Conservation (phyloP, 345 rosid genomes). For the Eucalyptus brandiana region DNA sequence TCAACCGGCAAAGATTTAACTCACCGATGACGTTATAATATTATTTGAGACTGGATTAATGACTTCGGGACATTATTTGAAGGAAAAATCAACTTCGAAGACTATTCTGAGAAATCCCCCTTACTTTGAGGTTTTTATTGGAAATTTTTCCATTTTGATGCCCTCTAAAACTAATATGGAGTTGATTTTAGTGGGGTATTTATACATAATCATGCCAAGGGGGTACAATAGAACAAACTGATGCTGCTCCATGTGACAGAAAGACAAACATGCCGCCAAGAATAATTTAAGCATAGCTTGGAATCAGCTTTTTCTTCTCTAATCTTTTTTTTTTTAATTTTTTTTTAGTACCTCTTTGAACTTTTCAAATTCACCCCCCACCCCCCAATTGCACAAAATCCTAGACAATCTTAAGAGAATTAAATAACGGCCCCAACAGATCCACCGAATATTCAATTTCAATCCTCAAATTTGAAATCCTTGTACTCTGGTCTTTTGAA, state of each 20-base stretch:
- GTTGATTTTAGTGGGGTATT: neutral
- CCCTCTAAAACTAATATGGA: neutral
- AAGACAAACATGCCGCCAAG: neutral
- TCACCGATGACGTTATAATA: accelerated
- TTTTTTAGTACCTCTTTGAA: neutral
- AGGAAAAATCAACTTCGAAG: neutral
- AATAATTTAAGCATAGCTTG: neutral
- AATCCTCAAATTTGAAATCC: neutral
- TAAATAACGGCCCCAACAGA: neutral
- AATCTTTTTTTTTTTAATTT: neutral
- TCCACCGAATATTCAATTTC: neutral
- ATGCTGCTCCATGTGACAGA: neutral
- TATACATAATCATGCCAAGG: neutral
- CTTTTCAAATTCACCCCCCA: neutral
- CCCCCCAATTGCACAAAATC: neutral
- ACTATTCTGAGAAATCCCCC: neutral
- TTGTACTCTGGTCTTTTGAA: neutral
- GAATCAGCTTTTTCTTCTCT: neutral
- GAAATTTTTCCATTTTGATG: neutral
- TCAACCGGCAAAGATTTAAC: accelerated
- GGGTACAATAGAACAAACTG: neutral
- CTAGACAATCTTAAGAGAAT: neutral
- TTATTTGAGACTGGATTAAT: neutral
- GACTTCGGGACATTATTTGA: neutral
- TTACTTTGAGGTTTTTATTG: neutral